Evolutionary conservation across 805 yeast genomes (phyloP), one percentile per base, ranked within the genome.

Genomic region (Candida suzukii): DNA sequence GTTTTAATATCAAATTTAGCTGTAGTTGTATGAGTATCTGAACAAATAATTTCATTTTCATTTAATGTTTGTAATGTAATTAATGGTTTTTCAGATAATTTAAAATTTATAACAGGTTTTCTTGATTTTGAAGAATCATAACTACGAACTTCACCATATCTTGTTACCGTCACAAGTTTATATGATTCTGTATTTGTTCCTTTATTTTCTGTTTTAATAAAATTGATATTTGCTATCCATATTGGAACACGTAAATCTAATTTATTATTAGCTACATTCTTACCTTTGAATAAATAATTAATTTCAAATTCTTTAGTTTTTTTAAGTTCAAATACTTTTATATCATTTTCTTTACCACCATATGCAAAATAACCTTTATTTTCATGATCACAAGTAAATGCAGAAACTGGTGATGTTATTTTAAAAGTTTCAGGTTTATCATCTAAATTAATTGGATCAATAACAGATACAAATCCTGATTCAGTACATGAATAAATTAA

Each of bases 261-360:
- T 47, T 73, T 76, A 61, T 83, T 85, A 51, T 86, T 80, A 45
- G 82, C 77, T n/a, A 88, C 95, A 58, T 88, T 88, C 56, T 84
- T 84, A 2, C 83, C 95, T 48, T 73, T 70, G 71, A 83, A 90
- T 4, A 83, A 43, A 5, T 58, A 48, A 36, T 54, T 41, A 19
- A 49, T 18, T 6, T 58, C 52, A 3, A 50, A 46, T 22, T 38
- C 27, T 10, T 30, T 40, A 10, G 49, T 40, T 3, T 9, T 18
- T 14, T 31, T 31, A 14, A 31, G 19, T 34, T 64, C 49, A 37
- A 74, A 57, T 18, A 81, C 61, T 39, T 74, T 74, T 5, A 85
- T 63, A 56, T 86, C 90, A 44, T 78, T 78, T 51, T 88, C 95
- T 54, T 86, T 77, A 24, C 98, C 99, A 28, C 97, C 97, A 52